Percentiles rank a stretch among this genome's conserved stretches.
phyloP scores from a whole-genome alignment of 2,329 filamentous ascomycete species.

The Botrytis cinerea region DNA sequence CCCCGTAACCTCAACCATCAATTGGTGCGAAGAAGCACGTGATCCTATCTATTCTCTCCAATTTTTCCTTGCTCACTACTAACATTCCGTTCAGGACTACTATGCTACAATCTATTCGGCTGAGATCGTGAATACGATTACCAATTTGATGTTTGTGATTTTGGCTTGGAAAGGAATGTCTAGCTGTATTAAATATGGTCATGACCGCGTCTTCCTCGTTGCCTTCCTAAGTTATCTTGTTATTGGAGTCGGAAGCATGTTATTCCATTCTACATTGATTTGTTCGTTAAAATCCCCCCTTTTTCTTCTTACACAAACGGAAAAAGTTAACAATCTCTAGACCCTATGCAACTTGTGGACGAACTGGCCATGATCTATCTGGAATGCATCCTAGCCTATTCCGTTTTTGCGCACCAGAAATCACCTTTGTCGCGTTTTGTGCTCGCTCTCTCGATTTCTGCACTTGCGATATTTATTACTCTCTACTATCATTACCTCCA shows the following conservation, averaged over 20 bases:
- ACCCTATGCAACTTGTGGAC: slow-evolving; percentile 8
- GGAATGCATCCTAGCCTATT: not conserved
- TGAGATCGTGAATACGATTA: slow-evolving; percentile 3
- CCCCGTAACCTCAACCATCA: slow-evolving; percentile 5
- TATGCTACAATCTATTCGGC: slow-evolving; percentile 10
- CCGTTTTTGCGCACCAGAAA: slow-evolving; percentile 3
- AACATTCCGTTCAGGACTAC: not conserved
- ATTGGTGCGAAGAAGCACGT: slow-evolving; percentile 18
- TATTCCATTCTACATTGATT: slow-evolving; percentile 5
- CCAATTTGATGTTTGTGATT: slow-evolving; percentile 10
- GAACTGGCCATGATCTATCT: slow-evolving; percentile 11
- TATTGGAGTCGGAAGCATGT: slow-evolving; percentile 3
- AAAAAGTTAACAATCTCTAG: not conserved
- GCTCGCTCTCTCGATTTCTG: not conserved
- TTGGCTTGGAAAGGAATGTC: slow-evolving; percentile 6
- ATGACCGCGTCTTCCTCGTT: not conserved
- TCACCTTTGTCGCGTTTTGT: not conserved
- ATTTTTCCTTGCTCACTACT: not conserved
- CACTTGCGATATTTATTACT: not conserved
- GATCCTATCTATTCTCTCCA: not conserved
- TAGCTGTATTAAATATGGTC: slow-evolving; percentile 4
- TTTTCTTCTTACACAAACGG: not conserved
- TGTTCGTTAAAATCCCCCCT: not conserved
- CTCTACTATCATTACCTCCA: slow-evolving; percentile 10
- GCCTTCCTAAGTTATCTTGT: not conserved